Percentiles rank a stretch among this genome's conserved stretches.
phyloP scores from a whole-genome alignment of 192 early-diverging fungal genomes.

The Coemansia sp. region DNA sequence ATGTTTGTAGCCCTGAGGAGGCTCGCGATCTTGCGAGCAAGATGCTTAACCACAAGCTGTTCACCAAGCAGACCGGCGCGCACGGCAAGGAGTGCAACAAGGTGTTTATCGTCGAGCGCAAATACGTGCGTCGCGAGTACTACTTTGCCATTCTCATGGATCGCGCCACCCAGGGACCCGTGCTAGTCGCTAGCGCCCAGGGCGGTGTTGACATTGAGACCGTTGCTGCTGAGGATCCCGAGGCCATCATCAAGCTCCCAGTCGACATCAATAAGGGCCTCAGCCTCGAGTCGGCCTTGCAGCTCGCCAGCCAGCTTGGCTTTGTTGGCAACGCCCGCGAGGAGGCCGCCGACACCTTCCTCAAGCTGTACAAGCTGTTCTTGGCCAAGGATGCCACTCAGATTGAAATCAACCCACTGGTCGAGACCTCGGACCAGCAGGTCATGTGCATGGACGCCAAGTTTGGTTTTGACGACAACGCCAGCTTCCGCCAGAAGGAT shows the following conservation, averaged over 20 bases:
- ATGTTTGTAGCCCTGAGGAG: slow-evolving; percentile 69
- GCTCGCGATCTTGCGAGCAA: slow-evolving; percentile 84
- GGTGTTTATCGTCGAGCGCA: slow-evolving; percentile 94
- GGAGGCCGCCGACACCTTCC: slow-evolving; percentile 87
- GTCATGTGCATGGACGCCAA: slow-evolving; percentile 99
- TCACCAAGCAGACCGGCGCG: slow-evolving; percentile 98
- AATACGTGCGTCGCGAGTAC: slow-evolving; percentile 95
- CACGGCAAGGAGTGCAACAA: slow-evolving; percentile 91
- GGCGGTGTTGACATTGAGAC: slow-evolving; percentile 98
- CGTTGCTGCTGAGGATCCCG: slow-evolving; percentile 92
- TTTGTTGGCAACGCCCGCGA: slow-evolving; percentile 79
- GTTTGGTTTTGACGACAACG: slow-evolving; percentile 99
- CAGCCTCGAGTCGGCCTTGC: slow-evolving; percentile 66
- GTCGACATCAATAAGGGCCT: slow-evolving; percentile 89
- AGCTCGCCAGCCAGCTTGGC: slow-evolving; percentile 84
- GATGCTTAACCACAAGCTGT: slow-evolving; percentile 97
- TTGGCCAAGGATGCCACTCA: slow-evolving; percentile 95
- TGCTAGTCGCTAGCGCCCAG: slow-evolving; percentile 94
- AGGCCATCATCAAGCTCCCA: slow-evolving; percentile 91
- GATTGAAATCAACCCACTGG: slow-evolving; percentile 99
- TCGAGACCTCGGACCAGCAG: slow-evolving; percentile 85
- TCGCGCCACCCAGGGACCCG: slow-evolving; percentile 90
- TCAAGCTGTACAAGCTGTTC: slow-evolving; percentile 95
- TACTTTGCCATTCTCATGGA: slow-evolving; percentile 99
- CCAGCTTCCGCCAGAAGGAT: slow-evolving; percentile 94